Base-by-base conservation (phyloP, 2,329 filamentous ascomycete genomes). In the Phyllosticta citrichinensis region DNA sequence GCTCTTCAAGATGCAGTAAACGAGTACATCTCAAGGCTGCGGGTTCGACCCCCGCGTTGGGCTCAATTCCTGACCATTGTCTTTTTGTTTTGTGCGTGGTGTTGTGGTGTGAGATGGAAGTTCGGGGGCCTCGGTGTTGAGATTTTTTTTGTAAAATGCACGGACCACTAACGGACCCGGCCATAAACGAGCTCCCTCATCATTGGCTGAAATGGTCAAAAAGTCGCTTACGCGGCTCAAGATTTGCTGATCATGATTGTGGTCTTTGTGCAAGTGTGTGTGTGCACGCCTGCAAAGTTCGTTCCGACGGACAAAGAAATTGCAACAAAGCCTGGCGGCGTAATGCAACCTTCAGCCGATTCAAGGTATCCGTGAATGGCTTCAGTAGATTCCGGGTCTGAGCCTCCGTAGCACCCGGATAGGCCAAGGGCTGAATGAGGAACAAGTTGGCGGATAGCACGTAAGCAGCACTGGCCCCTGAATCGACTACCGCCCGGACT, bases 251-350 rank as follows among this genome's bases (percentile, higher is more conserved):
- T 30, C 6, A 6, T 30, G 27, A 30, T 30, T 30, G 27, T 30
- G 5, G 6, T 30, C 27, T 30, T 30, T 30, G 27, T 30, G 6
- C 6, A 30, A 10, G 27, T 30, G 27, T 30, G 27, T 30, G 27
- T 30, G 4, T 30, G 27, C 27, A 10, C 27, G 6, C 27, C 27
- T 30, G 27, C 27, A 30, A 30, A 5, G 53, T 22, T 57, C 8
- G 22, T 57, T 24, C n/a, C 50, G 2, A 52, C 6, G 6, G 11
- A 55, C 22, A 56, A 55, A 40, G 60, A 57, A 59, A 12, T 54
- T 56, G 35, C 22, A 22, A 19, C 40, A 35, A 56, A 61, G 66
- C 63, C 71, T 73, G 25, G 65, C 70, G n/a, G 70, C 71, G 35
- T 67, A 70, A 51, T 30, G 2, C 6, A 30, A 72, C 67, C 1